Evolutionary conservation across 192 early-diverging fungal species (phyloP), one percentile per base, ranked within the genome.

Genomic region (Coemansia furcata): DNA sequence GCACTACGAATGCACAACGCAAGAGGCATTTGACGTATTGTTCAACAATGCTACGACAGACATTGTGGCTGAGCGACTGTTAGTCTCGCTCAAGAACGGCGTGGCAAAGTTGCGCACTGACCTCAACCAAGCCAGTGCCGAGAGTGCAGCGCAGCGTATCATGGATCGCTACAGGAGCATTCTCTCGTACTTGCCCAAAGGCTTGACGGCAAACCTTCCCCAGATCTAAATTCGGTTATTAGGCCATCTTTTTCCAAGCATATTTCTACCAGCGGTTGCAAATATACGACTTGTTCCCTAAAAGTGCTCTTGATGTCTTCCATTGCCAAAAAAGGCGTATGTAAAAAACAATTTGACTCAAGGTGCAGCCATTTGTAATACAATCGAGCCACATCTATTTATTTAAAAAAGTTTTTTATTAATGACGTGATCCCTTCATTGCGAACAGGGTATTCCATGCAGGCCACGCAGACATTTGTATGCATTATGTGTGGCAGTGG

Each of bases 1-100:
- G 19, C 68, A 68, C 30, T 68, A 80, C 58, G 64, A 66, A 42
- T 80, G 78, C 32, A 74, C 78, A 0, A 39, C 62, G 3, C 46
- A 80, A 29, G 52, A 80, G 38, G 78, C 78, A 46, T 63, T 80
- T 14, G 69, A 74, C 29, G 66, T 68, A 2, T 35, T 80, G 65
- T 66, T 80, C 47, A 65, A 44, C 33, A 62, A 71, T 23, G 11
- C 54, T 3, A 80, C 76, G 15, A 52, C 69, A 19, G 60, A 65
- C 23, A 39, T 55, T 10, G 9, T 80, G 3, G 69, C 72, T 4
- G 58, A 64, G 38, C 65, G 37, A 37, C 58, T 80, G 15, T 50
- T 80, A 11, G n/a, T 39, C 6, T 61, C 66, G 21, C 66, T 80
- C 32, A 36, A 67, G 37, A 59, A 38, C 21, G 69, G 72, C 3